These are phyloP conservation scores for Xylaria flabelliformis DNA, from an alignment of 495 filamentous ascomycete genomes.

Conservation along the genomic window DNA sequence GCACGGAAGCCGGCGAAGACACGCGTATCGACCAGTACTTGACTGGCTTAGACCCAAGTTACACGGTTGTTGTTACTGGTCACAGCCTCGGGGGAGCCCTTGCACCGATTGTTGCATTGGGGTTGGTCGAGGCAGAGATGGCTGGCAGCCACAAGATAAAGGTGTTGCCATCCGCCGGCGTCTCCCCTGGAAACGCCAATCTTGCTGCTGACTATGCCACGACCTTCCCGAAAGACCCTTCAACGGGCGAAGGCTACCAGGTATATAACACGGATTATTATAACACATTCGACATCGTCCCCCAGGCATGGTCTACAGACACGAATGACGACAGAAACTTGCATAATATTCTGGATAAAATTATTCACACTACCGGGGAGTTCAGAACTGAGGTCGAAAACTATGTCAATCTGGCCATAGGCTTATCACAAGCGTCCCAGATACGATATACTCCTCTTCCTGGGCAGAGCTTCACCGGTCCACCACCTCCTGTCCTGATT, in stretches of 20 bases:
- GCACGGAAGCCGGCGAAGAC: not conserved
- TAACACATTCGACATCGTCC: constrained; percentile 10
- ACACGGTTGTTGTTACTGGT: constrained; percentile 13
- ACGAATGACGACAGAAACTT: constrained; percentile 2
- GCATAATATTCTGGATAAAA: constrained; percentile 11
- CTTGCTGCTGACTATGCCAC: not conserved
- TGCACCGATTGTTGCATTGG: not conserved
- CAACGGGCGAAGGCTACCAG: not conserved
- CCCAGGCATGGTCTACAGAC: constrained; percentile 15
- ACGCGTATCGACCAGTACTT: constrained; percentile 17
- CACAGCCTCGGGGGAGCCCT: constrained; percentile 21
- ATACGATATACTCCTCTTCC: constrained; percentile 16
- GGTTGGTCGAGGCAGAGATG: not conserved
- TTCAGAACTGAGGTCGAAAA: not conserved
- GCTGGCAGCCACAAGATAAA: not conserved
- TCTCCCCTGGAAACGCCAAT: constrained; percentile 11
- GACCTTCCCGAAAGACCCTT: not conserved
- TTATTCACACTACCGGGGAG: not conserved
- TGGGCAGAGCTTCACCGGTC: not conserved
- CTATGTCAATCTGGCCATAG: not conserved
- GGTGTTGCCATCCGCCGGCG: constrained; percentile 16
- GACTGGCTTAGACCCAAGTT: not conserved
- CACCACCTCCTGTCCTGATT: not conserved
- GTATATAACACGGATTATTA: constrained; percentile 13
- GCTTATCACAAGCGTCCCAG: not conserved